A percentile compares a stretch with the other conserved stretches of the same genome.
Evolutionary conservation across 352 stramenopile species (phyloP).

Genomic region (Phytophthora uliginosa): DNA sequence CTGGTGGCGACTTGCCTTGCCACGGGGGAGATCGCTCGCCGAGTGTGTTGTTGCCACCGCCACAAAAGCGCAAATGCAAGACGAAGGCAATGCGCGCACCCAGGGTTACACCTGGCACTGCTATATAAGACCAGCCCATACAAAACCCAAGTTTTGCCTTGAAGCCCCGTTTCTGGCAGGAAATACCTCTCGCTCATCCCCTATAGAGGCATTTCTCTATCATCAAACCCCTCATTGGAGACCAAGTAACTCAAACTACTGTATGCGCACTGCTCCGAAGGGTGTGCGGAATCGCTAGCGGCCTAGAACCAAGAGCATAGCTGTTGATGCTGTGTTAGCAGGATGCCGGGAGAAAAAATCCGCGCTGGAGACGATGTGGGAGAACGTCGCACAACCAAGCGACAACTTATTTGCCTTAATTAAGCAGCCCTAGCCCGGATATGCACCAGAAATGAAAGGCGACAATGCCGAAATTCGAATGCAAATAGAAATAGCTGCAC

Average conservation of each 20-base stretch:
- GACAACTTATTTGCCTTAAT: slow-evolving; percentile 7
- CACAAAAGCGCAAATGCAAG: slow-evolving; percentile 40
- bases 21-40: background rate
- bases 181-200: slow-evolving; percentile 28
- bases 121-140: slow-evolving; percentile 35
- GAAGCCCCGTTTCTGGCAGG: slow-evolving; percentile 35
- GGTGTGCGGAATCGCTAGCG: background rate
- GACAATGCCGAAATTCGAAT: slow-evolving; percentile 1
- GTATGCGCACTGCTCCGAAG: background rate
- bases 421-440: slow-evolving; percentile 31
- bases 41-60: slow-evolving; percentile 17
- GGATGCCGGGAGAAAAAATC: background rate
- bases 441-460: slow-evolving; percentile 5
- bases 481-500: background rate
- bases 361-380: background rate
- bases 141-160: slow-evolving; percentile 25
- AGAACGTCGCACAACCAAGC: slow-evolving; percentile 24
- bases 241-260: background rate
- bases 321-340: background rate
- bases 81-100: slow-evolving; percentile 40
- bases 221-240: background rate
- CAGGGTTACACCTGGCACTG: slow-evolving; percentile 18
- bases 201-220: slow-evolving; percentile 4
- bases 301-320: background rate
- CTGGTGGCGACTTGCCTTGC: background rate